Evolutionary conservation across 2,329 filamentous ascomycete species (phyloP).

Genomic region (Fusarium irregulare): DNA sequence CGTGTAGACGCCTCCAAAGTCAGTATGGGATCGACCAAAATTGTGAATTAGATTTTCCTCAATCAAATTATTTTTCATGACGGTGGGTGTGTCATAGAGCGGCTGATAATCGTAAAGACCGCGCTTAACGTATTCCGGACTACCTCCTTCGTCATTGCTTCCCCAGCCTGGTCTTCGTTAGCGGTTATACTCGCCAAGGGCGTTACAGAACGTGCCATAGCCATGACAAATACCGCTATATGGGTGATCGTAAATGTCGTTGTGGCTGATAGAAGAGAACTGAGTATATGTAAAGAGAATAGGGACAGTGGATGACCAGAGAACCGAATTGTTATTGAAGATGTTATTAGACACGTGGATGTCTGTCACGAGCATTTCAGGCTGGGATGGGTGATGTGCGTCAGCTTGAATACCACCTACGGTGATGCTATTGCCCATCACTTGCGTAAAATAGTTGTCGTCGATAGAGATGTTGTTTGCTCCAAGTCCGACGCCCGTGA

Average conservation of each 20-base stretch:
- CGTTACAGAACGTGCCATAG: neutral
- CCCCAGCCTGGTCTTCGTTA: constrained; percentile 2
- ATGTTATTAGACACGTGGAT: constrained; percentile 7
- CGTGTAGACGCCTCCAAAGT: constrained; percentile 9
- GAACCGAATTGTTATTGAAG: constrained; percentile 13
- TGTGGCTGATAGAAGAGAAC: constrained; percentile 6
- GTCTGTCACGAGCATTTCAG: neutral
- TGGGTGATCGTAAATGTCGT: constrained; percentile 6
- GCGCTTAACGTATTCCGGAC: neutral
- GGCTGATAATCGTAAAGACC: constrained; percentile 7
- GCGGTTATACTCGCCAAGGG: accelerated
- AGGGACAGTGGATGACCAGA: constrained; percentile 8
- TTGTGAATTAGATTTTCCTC: constrained; percentile 3
- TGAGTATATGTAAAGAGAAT: constrained; percentile 8
- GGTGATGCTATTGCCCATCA: constrained; percentile 13
- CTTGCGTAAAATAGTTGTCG: neutral
- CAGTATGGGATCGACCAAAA: constrained; percentile 8
- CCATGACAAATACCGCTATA: constrained; percentile 14
- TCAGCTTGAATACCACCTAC: constrained; percentile 6
- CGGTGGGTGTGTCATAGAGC: neutral
- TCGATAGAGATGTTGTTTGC: neutral
- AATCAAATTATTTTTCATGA: constrained; percentile 2
- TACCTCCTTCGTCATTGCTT: constrained; percentile 8
- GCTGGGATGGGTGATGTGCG: neutral
- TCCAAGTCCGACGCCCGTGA: neutral